These are phyloP conservation scores for Termitomyces titanicus DNA, from an alignment of 768 basidiomycete species.

Conservation along the genomic window DNA sequence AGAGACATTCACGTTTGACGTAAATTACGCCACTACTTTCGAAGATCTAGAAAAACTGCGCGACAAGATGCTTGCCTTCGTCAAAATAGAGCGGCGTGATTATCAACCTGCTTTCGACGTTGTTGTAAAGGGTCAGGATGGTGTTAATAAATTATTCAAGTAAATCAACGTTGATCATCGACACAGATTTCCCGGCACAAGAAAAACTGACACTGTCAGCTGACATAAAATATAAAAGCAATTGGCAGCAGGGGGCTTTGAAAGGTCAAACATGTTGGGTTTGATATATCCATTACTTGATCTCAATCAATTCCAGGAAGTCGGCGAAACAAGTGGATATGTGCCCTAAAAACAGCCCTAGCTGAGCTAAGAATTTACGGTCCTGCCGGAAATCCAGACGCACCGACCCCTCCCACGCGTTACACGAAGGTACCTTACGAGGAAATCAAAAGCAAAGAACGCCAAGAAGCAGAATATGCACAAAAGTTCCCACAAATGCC, in stretches of 20 bases:
- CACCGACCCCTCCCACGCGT: slow-evolving; percentile 47
- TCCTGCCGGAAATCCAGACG: slow-evolving; percentile 53
- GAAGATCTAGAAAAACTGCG: slow-evolving; percentile 78
- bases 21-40: slow-evolving; percentile 73
- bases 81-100: slow-evolving; percentile 68
- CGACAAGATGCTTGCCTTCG: slow-evolving; percentile 75
- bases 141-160: background rate
- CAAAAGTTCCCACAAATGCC: slow-evolving; percentile 24
- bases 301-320: slow-evolving; percentile 46
- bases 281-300: slow-evolving; percentile 4
- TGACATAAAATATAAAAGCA: slow-evolving; percentile 88
- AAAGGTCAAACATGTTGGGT: slow-evolving; percentile 42
- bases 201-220: slow-evolving; percentile 71
- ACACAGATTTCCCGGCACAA: slow-evolving; percentile 73
- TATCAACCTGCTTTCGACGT: slow-evolving; percentile 77
- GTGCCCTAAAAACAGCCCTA: slow-evolving; percentile 72
- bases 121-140: slow-evolving; percentile 48
- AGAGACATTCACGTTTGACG: slow-evolving; percentile 81
- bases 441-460: slow-evolving; percentile 41
- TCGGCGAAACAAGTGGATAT: slow-evolving; percentile 90
- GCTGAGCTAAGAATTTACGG: slow-evolving; percentile 71
- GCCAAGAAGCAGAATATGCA: slow-evolving; percentile 24
- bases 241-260: slow-evolving; percentile 75
- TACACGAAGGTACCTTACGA: slow-evolving; percentile 79
- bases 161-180: background rate